Evolutionary conservation across 495 filamentous ascomycete genomes (phyloP).

Genomic region (Trichoderma erinaceum): DNA sequence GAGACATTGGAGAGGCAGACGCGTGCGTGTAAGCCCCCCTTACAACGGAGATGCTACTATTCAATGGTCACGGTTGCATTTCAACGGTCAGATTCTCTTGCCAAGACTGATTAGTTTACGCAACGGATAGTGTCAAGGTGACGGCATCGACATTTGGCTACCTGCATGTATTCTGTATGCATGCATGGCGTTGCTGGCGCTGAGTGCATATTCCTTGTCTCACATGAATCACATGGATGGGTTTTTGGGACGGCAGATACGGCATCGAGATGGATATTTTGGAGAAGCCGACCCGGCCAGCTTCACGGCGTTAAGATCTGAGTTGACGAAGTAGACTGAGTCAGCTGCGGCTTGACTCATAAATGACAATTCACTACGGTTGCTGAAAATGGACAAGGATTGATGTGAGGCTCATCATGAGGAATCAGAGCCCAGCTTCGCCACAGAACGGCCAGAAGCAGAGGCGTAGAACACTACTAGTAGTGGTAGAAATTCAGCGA

Average conservation of each 20-base stretch:
- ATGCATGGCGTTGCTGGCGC: background rate
- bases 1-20: background rate
- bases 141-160: background rate
- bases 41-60: background rate
- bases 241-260: background rate
- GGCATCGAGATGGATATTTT: background rate
- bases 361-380: background rate
- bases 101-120: background rate
- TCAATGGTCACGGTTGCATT: background rate
- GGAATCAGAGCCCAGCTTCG: background rate
- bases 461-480: no score
- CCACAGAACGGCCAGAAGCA: background rate
- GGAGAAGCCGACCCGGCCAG: background rate
- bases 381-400: background rate
- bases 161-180: background rate
- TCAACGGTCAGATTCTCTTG: background rate
- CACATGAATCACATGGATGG: background rate
- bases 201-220: background rate
- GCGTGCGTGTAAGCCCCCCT: background rate
- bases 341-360: background rate
- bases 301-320: background rate
- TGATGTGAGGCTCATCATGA: background rate
- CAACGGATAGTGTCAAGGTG: background rate
- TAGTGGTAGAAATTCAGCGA: no score
- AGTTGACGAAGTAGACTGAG: background rate